Conservation (phyloP, 192 early-diverging fungal species). For the Coemansia sp. region DNA sequence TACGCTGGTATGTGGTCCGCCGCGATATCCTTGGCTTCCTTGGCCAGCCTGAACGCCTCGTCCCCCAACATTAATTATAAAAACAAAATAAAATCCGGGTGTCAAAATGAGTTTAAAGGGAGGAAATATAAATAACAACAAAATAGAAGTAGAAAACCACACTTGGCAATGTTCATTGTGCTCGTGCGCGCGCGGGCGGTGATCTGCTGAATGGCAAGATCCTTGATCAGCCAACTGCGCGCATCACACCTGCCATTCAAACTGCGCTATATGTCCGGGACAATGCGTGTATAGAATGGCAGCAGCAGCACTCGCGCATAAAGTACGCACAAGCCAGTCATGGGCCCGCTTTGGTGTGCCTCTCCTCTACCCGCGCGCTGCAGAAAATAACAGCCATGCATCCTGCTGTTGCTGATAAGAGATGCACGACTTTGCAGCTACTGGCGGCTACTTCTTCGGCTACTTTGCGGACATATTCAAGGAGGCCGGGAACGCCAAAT, state of each 20-base stretch:
- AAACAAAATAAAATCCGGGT: neutral
- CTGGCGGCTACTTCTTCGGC: constrained; percentile 12
- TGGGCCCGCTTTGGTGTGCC: too few relatives aligned
- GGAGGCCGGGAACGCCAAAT: neutral
- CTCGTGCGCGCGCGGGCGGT: neutral
- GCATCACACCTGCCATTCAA: neutral
- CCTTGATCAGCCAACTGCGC: neutral
- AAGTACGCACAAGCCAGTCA: neutral
- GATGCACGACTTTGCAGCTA: neutral
- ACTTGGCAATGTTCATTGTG: neutral
- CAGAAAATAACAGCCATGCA: too few relatives aligned
- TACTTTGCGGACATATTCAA: neutral
- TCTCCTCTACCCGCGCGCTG: too few relatives aligned
- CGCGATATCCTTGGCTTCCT: constrained; percentile 76
- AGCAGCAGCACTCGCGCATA: neutral
- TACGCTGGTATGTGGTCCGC: constrained; percentile 74
- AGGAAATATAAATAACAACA: constrained; percentile 1
- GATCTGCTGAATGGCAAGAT: neutral
- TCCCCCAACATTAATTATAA: constrained; percentile 69
- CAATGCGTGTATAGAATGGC: too few relatives aligned
- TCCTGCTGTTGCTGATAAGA: neutral
- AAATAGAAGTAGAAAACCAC: neutral
- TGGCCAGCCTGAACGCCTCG: constrained; percentile 75
- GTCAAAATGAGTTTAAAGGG: neutral
- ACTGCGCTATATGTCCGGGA: neutral